phyloP scores from a whole-genome alignment of 1,284 basidiomycete genomes.

The Polyporus tsugae region DNA sequence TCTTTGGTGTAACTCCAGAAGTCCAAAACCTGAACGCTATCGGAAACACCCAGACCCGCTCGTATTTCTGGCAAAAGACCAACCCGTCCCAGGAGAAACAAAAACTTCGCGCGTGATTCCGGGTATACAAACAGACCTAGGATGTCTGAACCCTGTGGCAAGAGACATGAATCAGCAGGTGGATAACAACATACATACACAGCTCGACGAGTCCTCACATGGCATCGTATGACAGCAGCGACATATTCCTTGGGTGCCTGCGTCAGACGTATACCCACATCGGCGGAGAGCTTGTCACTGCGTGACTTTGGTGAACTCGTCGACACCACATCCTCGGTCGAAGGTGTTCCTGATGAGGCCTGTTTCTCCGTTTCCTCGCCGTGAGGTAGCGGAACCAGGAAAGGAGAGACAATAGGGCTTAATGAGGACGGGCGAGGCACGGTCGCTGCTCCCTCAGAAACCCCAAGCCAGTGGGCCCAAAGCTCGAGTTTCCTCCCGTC shows the following conservation, averaged over 20 bases:
- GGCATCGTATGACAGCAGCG: slow-evolving; percentile 56
- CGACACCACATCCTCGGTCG: slow-evolving; percentile 6
- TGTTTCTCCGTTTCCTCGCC: slow-evolving; percentile 5
- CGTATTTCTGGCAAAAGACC: slow-evolving; percentile 54
- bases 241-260: slow-evolving; percentile 54
- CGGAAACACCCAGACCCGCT: slow-evolving; percentile 38
- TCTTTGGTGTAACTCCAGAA: slow-evolving; percentile 44
- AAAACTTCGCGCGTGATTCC: slow-evolving; percentile 71
- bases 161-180: slow-evolving; percentile 10
- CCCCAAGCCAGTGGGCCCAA: slow-evolving; percentile 69
- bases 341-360: neutral
- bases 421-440: slow-evolving; percentile 12
- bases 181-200: slow-evolving; percentile 2
- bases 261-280: slow-evolving; percentile 23
- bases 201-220: slow-evolving; percentile 56
- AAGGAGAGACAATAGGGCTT: slow-evolving; percentile 37
- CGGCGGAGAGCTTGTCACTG: slow-evolving; percentile 36
- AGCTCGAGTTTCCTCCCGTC: slow-evolving; percentile 78
- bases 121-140: slow-evolving; percentile 71
- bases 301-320: slow-evolving; percentile 19
- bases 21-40: slow-evolving; percentile 36
- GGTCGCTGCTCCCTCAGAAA: slow-evolving; percentile 8
- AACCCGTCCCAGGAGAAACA: slow-evolving; percentile 57
- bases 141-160: slow-evolving; percentile 58
- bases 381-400: slow-evolving; percentile 9